These are phyloP conservation scores for Pterula multifida DNA, from an alignment of 1,284 basidiomycete species.

Conservation along the genomic window DNA sequence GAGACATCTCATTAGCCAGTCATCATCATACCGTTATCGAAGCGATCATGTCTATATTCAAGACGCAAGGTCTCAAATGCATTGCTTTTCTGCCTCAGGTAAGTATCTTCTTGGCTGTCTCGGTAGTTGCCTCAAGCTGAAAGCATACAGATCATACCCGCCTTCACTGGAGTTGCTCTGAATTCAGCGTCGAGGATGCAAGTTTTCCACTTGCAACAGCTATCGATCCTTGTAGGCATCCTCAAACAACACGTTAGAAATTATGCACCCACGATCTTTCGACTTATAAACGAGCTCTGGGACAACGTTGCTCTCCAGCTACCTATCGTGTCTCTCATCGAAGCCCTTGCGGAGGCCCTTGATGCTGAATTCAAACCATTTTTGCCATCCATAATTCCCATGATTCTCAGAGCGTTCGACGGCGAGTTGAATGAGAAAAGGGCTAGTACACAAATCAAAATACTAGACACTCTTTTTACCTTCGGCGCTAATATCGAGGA, in stretches of 20 bases:
- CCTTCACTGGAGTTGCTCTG: conserved; percentile 84
- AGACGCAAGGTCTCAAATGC: conserved; percentile 94
- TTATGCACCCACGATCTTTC: conserved; percentile 77
- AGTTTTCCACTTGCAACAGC: conserved; percentile 93
- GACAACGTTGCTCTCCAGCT: conserved; percentile 79
- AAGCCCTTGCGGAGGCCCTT: conserved; percentile 89
- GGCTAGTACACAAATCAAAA: conserved; percentile 74
- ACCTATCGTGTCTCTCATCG: conserved; percentile 88
- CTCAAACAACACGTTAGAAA: conserved; percentile 98
- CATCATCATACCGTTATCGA: conserved; percentile 94
- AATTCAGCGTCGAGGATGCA: conserved; percentile 75
- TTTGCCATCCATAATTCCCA: conserved; percentile 85
- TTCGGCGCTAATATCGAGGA: conserved; percentile 98
- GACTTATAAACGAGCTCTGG: conserved; percentile 83
- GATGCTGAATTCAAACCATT: conserved; percentile 98
- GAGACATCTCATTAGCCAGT: conserved; percentile 75
- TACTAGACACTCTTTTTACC: conserved; percentile 89
- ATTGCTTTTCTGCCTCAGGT: conserved; percentile 93
- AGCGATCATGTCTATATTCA: conserved; percentile 99
- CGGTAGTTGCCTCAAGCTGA: conserved; percentile 1
- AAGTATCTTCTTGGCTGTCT: conserved; percentile 11
- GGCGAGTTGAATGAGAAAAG: conserved; percentile 74
- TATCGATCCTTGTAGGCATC: conserved; percentile 92
- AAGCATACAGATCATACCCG: conserved; percentile 80
- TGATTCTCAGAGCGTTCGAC: conserved; percentile 87